Evolutionary conservation across 495 filamentous ascomycete genomes (phyloP), one percentile per base, ranked within the genome.

Genomic region (Aspergillus mulundensis): DNA sequence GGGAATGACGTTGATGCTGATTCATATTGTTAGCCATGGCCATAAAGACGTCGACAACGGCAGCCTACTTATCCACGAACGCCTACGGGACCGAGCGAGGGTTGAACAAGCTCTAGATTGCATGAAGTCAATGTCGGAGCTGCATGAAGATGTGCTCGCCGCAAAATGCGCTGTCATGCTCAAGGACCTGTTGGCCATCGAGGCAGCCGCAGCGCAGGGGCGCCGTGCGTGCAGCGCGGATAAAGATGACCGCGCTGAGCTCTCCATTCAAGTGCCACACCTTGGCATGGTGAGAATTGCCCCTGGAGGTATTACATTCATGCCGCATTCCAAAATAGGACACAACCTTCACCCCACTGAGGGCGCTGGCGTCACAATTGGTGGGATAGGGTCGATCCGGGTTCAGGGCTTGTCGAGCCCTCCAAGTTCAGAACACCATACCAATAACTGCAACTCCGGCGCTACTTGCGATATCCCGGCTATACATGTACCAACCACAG

Each of bases 51-150:
- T 39, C n/a, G 48, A 24, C 18, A 64, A 71, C 38, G 12, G 32
- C 6, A 36, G 32, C 12, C 48, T 65, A 18, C 65, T 79, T 11
- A 66, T 60, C 3, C 71, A 79, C 47, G 73, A 75, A 43, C 70
- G 74, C 0, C 60, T 59, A 0, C 64, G 69, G 44, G 75, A 80
- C 49, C 70, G 74, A 15, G 74, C 66, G 11, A 61, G 73, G 8
- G 63, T 78, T 38, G 75, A 80, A 53, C 64, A 66, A 21, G 62
- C 66, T 2, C 61, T 76, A 1, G 68, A 66, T n/a, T 61, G 61
- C 36, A 68, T 78, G 61, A 67, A 74, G 20, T 51, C 53, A 3
- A 63, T 68, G 25, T 44, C 16, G n/a, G 41, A 46, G 16, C n/a
- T 54, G 0, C 41, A 46, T 8, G 41, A 54, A 19, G 52, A 54